Evolutionary conservation across 148 eudicot genomes (phyloP), one percentile per base, ranked within the genome.

Genomic region (Cornus florida): DNA sequence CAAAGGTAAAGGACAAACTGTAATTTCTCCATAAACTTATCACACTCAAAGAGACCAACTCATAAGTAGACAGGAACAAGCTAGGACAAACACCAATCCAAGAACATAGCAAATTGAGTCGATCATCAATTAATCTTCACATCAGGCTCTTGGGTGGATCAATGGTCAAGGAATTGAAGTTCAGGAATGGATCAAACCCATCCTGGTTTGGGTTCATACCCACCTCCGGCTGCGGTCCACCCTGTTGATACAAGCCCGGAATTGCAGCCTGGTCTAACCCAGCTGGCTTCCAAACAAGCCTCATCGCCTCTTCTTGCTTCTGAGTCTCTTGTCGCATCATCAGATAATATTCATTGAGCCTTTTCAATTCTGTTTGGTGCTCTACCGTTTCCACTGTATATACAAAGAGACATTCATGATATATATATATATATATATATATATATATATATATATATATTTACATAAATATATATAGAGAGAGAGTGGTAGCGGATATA

Each of bases 71-170:
- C 10, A 43, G 48, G 48, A 43, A 43, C 48, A 43, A 43, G 48
- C 28, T 28, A 28, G 28, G 48, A 43, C 48, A 43, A 43, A 35
- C 8, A 28, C 28, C 48, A 43, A 5, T 43, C 48, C 8, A 43
- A 3, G 48, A 43, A 43, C 48, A 8, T 32, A 32, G 62, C 62
- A 57, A 57, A 4, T 57, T 57, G 62, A 16, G 10, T 43, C 28
- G 28, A 28, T 28, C 7, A 43, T 57, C 7, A 57, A 3, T 57
- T 22, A 57, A 20, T 0, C 11, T 31, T 17, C 62, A 53, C 23
- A 32, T 73, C 28, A 19, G 33, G 62, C 67, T 73, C 24, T 32
- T 17, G 2, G 76, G 76, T 28, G 76, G 76, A 57, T 73, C 46
- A 7, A 73, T 22, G 28, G 67, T 33, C 28, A 73, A 38, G 32